phyloP scores from a whole-genome alignment of 2,329 filamentous ascomycete genomes.

The Colletotrichum graminicola region DNA sequence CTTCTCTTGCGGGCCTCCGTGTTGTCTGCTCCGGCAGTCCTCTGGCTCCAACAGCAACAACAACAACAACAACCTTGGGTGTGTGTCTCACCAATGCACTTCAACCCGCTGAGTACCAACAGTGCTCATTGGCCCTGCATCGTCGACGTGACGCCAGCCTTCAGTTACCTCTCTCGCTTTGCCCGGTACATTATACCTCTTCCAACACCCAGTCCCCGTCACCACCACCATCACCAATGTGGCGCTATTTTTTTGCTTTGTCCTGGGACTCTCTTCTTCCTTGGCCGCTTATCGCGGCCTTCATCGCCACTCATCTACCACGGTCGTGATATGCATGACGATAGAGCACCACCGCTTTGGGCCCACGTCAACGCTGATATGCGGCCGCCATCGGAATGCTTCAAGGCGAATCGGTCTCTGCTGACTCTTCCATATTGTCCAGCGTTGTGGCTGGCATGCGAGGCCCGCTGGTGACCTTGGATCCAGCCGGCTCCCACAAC shows the following conservation, averaged over 20 bases:
- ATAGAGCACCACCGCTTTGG: not conserved
- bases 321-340: not conserved
- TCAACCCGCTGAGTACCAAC: not conserved
- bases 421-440: not conserved
- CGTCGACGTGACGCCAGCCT: slow-evolving; percentile 11
- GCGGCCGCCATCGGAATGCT: not conserved
- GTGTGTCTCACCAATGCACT: slow-evolving; percentile 1
- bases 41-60: not conserved
- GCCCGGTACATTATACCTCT: not conserved
- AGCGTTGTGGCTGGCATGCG: not conserved
- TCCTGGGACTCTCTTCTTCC: not conserved
- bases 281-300: slow-evolving; percentile 25
- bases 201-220: not conserved
- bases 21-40: not conserved
- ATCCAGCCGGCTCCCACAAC: slow-evolving; percentile 12
- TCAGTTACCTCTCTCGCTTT: not conserved
- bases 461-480: slow-evolving; percentile 3
- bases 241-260: slow-evolving; percentile 1
- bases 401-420: not conserved
- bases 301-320: slow-evolving; percentile 19
- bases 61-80: not conserved
- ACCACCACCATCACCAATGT: not conserved
- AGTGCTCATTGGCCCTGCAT: slow-evolving; percentile 18
- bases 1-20: slow-evolving; percentile 30
- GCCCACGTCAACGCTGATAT: slow-evolving; percentile 1